A percentile compares a stretch with the other conserved stretches of the same genome.
Conservation (phyloP, 75 land plant species). For the Pinus taeda region DNA sequence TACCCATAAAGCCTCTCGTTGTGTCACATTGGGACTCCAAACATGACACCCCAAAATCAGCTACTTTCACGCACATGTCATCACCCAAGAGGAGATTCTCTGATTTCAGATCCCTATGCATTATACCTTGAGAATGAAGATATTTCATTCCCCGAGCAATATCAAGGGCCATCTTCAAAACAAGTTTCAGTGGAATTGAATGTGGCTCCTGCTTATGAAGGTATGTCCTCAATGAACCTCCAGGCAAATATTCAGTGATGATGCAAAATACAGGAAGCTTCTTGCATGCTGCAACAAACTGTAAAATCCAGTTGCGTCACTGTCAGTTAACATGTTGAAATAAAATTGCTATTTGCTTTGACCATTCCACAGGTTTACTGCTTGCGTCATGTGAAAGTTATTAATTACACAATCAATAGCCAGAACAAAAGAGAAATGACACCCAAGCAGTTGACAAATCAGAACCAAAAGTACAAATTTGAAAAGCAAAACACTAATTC, state of each 20-base stretch:
- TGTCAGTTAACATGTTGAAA: not conserved
- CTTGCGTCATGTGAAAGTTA: too few relatives aligned
- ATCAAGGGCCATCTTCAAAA: conserved; percentile 58
- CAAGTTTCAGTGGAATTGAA: conserved; percentile 45
- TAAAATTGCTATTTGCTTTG: too few relatives aligned
- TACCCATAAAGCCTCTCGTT: conserved; percentile 37
- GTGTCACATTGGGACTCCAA: conserved; percentile 44
- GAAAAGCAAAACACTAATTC: too few relatives aligned
- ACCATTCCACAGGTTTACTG: too few relatives aligned
- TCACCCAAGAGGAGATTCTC: conserved; percentile 65
- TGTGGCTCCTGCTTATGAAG: conserved; percentile 75
- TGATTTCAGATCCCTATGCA: conserved; percentile 71
- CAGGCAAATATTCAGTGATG: conserved; percentile 79
- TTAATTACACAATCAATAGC: too few relatives aligned
- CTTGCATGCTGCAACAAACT: conserved; percentile 89
- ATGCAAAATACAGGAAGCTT: conserved; percentile 83
- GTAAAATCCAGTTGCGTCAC: conserved; percentile 7
- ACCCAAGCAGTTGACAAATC: too few relatives aligned
- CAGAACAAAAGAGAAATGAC: too few relatives aligned
- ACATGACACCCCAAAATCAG: conserved; percentile 77
- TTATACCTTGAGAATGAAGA: conserved; percentile 65
- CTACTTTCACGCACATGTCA: conserved; percentile 53
- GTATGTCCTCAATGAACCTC: conserved; percentile 72
- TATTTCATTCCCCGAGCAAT: conserved; percentile 67
- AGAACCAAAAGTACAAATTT: too few relatives aligned